Conservation (phyloP, 345 rosid species). For the Gynandropsis gynandra region DNA sequence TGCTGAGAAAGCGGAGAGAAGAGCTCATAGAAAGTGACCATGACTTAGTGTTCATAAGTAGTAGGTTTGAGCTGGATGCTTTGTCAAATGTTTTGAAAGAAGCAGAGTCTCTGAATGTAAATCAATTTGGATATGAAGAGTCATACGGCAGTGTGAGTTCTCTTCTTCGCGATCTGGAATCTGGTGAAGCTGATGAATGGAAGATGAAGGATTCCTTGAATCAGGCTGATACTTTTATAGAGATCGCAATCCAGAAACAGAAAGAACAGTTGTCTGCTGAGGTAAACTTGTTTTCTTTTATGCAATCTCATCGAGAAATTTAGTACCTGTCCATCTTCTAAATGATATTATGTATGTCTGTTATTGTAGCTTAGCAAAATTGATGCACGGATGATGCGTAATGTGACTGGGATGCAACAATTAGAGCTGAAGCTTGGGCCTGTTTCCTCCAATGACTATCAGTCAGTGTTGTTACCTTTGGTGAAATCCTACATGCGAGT, state of each 20-base stretch:
- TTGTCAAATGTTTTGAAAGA: slow-evolving; percentile 68
- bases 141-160: slow-evolving; percentile 48
- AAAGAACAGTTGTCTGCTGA: slow-evolving; percentile 72
- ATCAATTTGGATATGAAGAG: slow-evolving; percentile 68
- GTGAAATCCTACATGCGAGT: slow-evolving; percentile 83
- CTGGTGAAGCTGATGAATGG: slow-evolving; percentile 75
- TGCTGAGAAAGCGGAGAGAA: slow-evolving; percentile 62
- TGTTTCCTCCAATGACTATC: slow-evolving; percentile 65
- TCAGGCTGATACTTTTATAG: slow-evolving; percentile 70
- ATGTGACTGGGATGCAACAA: slow-evolving; percentile 67
- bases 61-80: slow-evolving; percentile 65
- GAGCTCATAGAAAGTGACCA: slow-evolving; percentile 51
- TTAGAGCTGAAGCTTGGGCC: slow-evolving; percentile 76
- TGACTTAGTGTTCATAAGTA: slow-evolving; percentile 36
- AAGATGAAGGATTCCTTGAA: slow-evolving; percentile 57
- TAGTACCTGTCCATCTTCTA: slow-evolving; percentile 1
- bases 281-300: slow-evolving; percentile 38
- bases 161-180: slow-evolving; percentile 75
- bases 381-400: slow-evolving; percentile 69
- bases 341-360: slow-evolving; percentile 17
- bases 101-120: slow-evolving; percentile 58
- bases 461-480: slow-evolving; percentile 53
- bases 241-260: slow-evolving; percentile 69
- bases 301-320: slow-evolving; percentile 3
- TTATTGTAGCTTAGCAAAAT: slow-evolving; percentile 69